These are phyloP conservation scores for Taphrina flavorubra DNA, from an alignment of 1,139 yeast genomes.

Conservation along the genomic window DNA sequence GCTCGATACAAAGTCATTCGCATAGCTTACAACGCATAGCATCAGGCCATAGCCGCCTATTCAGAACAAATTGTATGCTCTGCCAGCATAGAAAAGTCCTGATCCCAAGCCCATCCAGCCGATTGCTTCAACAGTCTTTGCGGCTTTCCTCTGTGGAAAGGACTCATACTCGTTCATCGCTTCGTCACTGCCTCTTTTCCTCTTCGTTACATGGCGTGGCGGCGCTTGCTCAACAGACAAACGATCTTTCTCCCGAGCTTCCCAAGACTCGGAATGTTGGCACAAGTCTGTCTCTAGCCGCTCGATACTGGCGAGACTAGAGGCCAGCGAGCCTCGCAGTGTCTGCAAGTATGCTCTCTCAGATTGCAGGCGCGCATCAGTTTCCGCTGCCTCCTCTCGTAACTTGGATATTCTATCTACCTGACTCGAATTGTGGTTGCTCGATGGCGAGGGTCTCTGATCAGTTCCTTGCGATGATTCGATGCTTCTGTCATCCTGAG, in stretches of 20 bases:
- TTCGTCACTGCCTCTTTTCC: conserved; percentile 1
- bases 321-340: conserved; percentile 5
- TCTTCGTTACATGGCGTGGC: not conserved
- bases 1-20: too few relatives aligned
- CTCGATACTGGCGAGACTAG: conserved; percentile 19
- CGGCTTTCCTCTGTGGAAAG: conserved; percentile 1
- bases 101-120: conserved; percentile 13
- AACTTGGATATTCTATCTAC: not conserved
- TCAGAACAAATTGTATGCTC: conserved; percentile 5
- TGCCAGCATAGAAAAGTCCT: conserved; percentile 1
- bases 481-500: not conserved
- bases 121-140: conserved; percentile 1
- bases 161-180: not conserved
- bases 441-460: not conserved
- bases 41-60: not conserved
- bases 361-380: conserved; percentile 8
- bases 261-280: conserved; percentile 24
- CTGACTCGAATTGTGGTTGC: not conserved
- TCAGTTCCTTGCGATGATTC: not conserved
- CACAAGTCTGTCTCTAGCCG: conserved; percentile 12
- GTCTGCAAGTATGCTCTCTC: conserved; percentile 1
- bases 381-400: conserved; percentile 8
- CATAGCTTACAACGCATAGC: not conserved
- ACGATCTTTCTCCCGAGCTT: conserved; percentile 10
- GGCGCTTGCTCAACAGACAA: conserved; percentile 2